phyloP scores from a whole-genome alignment of 2,329 filamentous ascomycete species.

The Spiromastix sp. region DNA sequence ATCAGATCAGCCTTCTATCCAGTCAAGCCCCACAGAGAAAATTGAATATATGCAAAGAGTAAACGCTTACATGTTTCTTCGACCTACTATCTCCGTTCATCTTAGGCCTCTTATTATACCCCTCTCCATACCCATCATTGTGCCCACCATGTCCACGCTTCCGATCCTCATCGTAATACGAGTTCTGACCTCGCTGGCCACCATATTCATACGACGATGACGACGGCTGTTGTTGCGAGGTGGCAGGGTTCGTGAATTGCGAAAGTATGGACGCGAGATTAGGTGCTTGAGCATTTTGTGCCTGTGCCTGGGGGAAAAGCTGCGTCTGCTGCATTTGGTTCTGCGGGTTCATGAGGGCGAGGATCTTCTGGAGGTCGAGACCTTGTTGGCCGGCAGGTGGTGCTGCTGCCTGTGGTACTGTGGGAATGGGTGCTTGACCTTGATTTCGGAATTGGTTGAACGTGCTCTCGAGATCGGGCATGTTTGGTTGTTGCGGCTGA shows the following conservation, averaged over 20 bases:
- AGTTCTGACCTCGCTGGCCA: constrained; percentile 8
- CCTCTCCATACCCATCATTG: constrained; percentile 15
- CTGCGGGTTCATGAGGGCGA: constrained; percentile 28
- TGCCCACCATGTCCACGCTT: constrained; percentile 27
- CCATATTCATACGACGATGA: background rate
- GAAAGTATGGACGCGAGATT: constrained; percentile 11
- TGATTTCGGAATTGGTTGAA: constrained; percentile 30
- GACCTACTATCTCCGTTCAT: constrained; percentile 19
- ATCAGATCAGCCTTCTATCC: background rate
- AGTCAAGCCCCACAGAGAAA: background rate
- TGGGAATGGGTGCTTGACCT: constrained; percentile 17
- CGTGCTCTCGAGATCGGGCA: constrained; percentile 24
- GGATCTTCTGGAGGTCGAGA: constrained; percentile 28
- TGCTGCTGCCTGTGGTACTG: constrained; percentile 13
- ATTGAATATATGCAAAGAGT: background rate
- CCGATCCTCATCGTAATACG: constrained; percentile 25
- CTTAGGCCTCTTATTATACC: constrained; percentile 25
- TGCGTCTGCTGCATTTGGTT: constrained; percentile 26
- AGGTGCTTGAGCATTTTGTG: constrained; percentile 9
- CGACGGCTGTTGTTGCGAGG: constrained; percentile 16
- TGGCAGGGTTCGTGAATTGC: constrained; percentile 23
- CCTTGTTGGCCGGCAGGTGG: constrained; percentile 15
- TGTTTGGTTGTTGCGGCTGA: constrained; percentile 17
- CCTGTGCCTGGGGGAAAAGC: constrained; percentile 12
- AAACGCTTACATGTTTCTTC: constrained; percentile 27